Evolutionary conservation across 2,329 filamentous ascomycete species (phyloP).

Genomic region (Fonsecaea monophora): DNA sequence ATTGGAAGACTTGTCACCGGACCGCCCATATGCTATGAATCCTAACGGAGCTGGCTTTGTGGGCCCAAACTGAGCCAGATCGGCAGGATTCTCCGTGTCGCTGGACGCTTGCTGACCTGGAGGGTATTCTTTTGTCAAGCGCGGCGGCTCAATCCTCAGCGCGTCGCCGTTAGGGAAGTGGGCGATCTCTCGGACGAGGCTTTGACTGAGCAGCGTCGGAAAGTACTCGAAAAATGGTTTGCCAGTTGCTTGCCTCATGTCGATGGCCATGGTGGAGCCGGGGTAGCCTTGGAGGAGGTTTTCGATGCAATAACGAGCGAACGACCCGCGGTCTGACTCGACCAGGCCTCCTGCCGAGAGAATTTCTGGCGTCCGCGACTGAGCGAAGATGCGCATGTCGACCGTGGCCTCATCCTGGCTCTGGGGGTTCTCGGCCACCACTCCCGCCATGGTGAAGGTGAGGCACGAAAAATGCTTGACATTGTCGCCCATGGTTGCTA

Average conservation of each 20-base stretch:
- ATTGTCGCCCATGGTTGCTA: constrained; percentile 42
- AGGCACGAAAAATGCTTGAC: constrained; percentile 51
- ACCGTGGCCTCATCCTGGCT: constrained; percentile 52
- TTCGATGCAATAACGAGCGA: not conserved
- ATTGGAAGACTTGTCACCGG: constrained; percentile 50
- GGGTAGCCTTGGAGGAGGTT: not conserved
- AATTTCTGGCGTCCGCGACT: constrained; percentile 45
- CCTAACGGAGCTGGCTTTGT: constrained; percentile 48
- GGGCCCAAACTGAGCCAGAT: constrained; percentile 40
- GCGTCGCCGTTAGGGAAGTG: not conserved
- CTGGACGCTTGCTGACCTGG: constrained; percentile 26
- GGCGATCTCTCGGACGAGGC: no score
- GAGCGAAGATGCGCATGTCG: constrained; percentile 54
- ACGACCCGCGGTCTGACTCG: not conserved
- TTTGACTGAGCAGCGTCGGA: not conserved
- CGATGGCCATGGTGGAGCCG: not conserved
- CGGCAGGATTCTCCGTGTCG: constrained; percentile 31
- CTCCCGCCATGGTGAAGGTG: constrained; percentile 58
- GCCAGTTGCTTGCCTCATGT: not conserved
- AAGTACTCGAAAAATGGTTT: not conserved
- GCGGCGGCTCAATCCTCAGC: constrained; percentile 28
- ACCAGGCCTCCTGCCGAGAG: constrained; percentile 38
- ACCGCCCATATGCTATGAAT: constrained; percentile 52
- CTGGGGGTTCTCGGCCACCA: constrained; percentile 47
- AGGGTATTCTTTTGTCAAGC: constrained; percentile 36